phyloP scores from a whole-genome alignment of 768 basidiomycete species.

The Auricularia heimuer region DNA sequence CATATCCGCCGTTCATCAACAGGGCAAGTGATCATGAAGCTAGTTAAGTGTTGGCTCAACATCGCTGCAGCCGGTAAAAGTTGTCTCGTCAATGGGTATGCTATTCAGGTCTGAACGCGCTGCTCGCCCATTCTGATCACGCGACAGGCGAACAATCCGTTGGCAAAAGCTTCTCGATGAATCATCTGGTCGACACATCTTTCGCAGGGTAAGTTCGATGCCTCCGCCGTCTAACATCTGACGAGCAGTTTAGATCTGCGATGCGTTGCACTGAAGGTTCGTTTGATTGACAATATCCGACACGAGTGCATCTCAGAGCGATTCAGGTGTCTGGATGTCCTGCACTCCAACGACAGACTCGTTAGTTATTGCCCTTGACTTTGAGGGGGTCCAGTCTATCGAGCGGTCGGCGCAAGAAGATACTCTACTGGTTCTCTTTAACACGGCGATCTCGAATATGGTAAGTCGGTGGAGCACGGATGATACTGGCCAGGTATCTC shows the following conservation, averaged over 20 bases:
- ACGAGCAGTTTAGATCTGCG: slow-evolving; percentile 24
- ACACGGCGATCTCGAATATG: slow-evolving; percentile 55
- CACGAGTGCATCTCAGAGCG: not conserved
- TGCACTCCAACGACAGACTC: slow-evolving; percentile 48
- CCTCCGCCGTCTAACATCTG: slow-evolving; percentile 23
- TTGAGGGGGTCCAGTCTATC: slow-evolving; percentile 43
- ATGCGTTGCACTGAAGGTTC: slow-evolving; percentile 14
- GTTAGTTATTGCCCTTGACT: slow-evolving; percentile 51
- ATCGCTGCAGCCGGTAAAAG: slow-evolving; percentile 41
- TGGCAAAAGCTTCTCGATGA: slow-evolving; percentile 49
- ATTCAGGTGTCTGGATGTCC: slow-evolving; percentile 58
- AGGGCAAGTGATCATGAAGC: slow-evolving; percentile 20
- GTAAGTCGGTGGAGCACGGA: slow-evolving; percentile 20
- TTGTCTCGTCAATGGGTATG: slow-evolving; percentile 57
- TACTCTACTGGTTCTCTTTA: slow-evolving; percentile 52
- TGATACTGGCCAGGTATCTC: not conserved
- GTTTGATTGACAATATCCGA: not conserved
- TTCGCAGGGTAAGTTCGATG: slow-evolving; percentile 46
- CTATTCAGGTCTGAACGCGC: not conserved
- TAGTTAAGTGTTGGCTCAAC: not conserved
- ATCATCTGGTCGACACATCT: slow-evolving; percentile 53
- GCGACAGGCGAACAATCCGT: slow-evolving; percentile 49
- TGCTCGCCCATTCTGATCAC: not conserved
- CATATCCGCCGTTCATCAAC: slow-evolving; percentile 38
- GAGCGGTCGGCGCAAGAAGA: slow-evolving; percentile 57